A percentile compares a stretch with the other conserved stretches of the same genome.
Conservation (phyloP, 257 asterid species). For the Solanum gracilifrons region DNA sequence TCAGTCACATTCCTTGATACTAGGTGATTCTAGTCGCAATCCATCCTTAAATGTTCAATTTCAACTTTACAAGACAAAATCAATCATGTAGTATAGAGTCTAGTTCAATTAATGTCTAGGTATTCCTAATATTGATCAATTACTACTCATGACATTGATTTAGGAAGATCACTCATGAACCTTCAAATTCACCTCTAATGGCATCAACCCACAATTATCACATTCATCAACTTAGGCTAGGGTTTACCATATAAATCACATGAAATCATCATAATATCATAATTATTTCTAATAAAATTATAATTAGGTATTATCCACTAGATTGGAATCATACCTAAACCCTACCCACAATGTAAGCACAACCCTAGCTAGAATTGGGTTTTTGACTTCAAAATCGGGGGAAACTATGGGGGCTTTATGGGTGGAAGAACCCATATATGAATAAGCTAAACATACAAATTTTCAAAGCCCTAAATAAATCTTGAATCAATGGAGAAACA, state of each 20-base stretch:
- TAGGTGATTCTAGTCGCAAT: neutral
- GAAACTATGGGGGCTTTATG: neutral
- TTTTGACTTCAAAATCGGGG: neutral
- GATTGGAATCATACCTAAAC: neutral
- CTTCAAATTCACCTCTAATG: neutral
- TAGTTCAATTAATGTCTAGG: neutral
- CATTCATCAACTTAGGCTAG: neutral
- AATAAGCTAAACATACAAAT: neutral
- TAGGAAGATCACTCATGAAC: neutral
- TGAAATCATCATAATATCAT: too few species aligned
- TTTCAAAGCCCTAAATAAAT: fast-evolving
- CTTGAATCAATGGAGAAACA: neutral
- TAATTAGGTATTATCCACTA: neutral
- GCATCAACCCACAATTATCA: neutral
- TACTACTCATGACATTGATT: neutral
- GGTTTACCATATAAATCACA: neutral
- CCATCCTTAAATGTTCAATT: neutral
- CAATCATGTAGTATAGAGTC: neutral
- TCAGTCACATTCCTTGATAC: neutral
- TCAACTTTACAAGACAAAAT: neutral
- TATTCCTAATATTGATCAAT: neutral
- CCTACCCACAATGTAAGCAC: neutral
- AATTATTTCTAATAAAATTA: too few species aligned
- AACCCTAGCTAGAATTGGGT: neutral
- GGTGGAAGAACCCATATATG: neutral